Conservation (phyloP, 2,329 filamentous ascomycete species). For the Ophiostoma montium region DNA sequence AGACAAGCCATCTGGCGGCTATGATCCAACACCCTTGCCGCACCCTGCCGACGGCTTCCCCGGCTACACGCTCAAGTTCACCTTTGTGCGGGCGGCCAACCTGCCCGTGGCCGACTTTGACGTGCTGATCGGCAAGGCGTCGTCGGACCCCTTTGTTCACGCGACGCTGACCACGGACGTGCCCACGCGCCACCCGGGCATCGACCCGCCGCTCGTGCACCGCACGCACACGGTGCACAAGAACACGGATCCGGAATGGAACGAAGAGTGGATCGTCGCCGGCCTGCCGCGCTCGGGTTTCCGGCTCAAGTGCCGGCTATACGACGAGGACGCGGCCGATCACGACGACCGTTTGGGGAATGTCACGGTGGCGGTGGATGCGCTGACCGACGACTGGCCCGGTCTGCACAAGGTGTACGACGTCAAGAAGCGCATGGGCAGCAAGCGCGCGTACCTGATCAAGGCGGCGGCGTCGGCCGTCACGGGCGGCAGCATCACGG, state of each 20-base stretch:
- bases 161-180: slow-evolving; percentile 60
- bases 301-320: slow-evolving; percentile 69
- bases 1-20: slow-evolving; percentile 12
- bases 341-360: slow-evolving; percentile 81
- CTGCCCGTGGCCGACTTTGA: slow-evolving; percentile 60
- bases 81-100: slow-evolving; percentile 66
- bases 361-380: slow-evolving; percentile 53
- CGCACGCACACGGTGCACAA: slow-evolving; percentile 64
- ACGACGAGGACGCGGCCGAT: slow-evolving; percentile 80
- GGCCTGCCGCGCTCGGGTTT: slow-evolving; percentile 65
- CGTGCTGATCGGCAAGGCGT: slow-evolving; percentile 44
- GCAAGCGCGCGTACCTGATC: slow-evolving; percentile 71
- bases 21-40: slow-evolving; percentile 52
- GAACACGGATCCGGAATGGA: slow-evolving; percentile 64
- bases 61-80: slow-evolving; percentile 76
- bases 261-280: slow-evolving; percentile 75
- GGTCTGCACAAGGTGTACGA: slow-evolving; percentile 52
- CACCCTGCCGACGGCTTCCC: slow-evolving; percentile 37
- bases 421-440: slow-evolving; percentile 72
- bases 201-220: slow-evolving; percentile 62
- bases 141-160: slow-evolving; percentile 70
- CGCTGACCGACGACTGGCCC: slow-evolving; percentile 50
- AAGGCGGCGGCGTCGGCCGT: slow-evolving; percentile 54
- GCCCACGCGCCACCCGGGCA: slow-evolving; percentile 60
- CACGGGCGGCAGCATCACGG: slow-evolving; percentile 51